Evolutionary conservation across 345 rosid genomes (phyloP), one percentile per base, ranked within the genome.

Genomic region (Limnanthes douglasii): DNA sequence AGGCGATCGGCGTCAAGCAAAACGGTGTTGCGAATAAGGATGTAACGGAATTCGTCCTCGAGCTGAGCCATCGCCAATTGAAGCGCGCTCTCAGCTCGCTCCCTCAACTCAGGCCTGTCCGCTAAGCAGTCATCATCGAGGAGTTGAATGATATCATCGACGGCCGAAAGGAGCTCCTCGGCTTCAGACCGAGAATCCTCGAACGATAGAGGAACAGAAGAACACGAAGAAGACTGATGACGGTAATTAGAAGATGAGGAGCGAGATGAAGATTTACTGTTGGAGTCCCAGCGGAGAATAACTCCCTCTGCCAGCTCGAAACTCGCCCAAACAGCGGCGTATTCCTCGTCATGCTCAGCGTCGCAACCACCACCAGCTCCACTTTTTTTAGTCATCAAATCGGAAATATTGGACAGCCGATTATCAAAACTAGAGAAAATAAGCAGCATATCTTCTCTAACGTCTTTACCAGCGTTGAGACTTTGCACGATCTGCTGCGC

Each of bases 401-500:
- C 69, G 32, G 81, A 66, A 68, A 90, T 80, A 42, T 74, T 80
- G 8, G 98, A 90, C 23, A 90, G 56, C 6, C 98, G 88, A 48
- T 90, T 90, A 23, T 90, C 98, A 42, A 90, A 90, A 56, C 85
- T 75, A 11, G 98, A 90, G 56, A 90, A 69, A 66, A 90, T 90
- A 15, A 80, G 57, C 3, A 90, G 66, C 98, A 90, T 84, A 59
- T 90, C 98, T 25, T 90, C 96, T 1, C 94, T 74, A 10, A 80
- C 94, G 40, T 84, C 84, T 52, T 84, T 80, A 0, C 90, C 65
- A 6, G 98, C 72, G 71, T 84, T 90, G 19, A 90, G 84, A 31
- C 94, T 80, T 45, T 80, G 77, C 33, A 90, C 73, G 77, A 90
- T 90, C 88, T 90, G 92, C 50, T 84, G 96, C 5, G 94, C 98